A percentile compares a stretch with the other conserved stretches of the same genome.
Evolutionary conservation across 2,329 filamentous ascomycete species (phyloP).

Genomic region (Verticillium albo-atrum): DNA sequence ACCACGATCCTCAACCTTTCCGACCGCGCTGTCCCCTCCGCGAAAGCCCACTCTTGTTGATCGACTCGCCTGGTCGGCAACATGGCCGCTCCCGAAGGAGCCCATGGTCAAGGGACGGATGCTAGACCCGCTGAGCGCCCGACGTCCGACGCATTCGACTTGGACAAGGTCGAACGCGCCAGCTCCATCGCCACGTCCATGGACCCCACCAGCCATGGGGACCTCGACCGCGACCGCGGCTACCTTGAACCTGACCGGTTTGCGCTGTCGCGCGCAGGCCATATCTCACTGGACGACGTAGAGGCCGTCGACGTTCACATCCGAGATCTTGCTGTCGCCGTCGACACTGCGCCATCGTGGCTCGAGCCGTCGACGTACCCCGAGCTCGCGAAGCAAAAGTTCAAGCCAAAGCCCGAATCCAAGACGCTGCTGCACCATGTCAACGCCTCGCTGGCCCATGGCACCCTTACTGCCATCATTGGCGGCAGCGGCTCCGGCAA

Average conservation of each 20-base stretch:
- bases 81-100: neutral
- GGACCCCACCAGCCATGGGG: slow-evolving; percentile 13
- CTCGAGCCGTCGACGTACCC: slow-evolving; percentile 42
- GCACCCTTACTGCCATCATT: slow-evolving; percentile 70
- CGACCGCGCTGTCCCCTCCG: neutral
- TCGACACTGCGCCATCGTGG: slow-evolving; percentile 54
- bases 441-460: slow-evolving; percentile 57
- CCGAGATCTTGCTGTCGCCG: slow-evolving; percentile 48
- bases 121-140: neutral
- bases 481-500: slow-evolving; percentile 72
- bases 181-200: slow-evolving; percentile 27
- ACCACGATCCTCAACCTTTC: neutral
- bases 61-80: neutral
- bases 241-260: slow-evolving; percentile 12
- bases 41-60: neutral
- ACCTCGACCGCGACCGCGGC: slow-evolving; percentile 6
- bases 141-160: slow-evolving; percentile 9
- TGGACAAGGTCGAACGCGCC: slow-evolving; percentile 25
- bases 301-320: slow-evolving; percentile 50
- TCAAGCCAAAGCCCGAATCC: slow-evolving; percentile 29
- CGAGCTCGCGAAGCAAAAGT: slow-evolving; percentile 30
- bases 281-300: slow-evolving; percentile 47
- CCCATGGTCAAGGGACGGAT: neutral
- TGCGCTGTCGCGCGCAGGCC: slow-evolving; percentile 27
- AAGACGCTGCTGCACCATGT: slow-evolving; percentile 60